Evolutionary conservation across 2,329 filamentous ascomycete genomes (phyloP), one percentile per base, ranked within the genome.

Genomic region (Dactylonectria macrodidyma): DNA sequence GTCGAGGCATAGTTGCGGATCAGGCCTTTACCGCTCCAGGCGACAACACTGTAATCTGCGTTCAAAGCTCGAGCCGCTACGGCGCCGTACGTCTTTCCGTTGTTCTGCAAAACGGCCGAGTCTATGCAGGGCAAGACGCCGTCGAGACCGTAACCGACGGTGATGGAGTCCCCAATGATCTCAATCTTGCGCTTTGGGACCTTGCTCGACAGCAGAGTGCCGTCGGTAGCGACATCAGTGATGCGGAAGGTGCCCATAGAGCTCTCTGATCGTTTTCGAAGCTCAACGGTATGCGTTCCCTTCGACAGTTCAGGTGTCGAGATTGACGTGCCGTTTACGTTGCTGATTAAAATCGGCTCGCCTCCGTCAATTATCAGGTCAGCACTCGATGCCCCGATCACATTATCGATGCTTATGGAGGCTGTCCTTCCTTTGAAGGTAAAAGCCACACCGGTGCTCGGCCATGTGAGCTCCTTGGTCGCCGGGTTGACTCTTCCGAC

Each of bases 141-240:
- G 61, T 83, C 82, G 14, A 84, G 77, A 2, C 83, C 83, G 66
- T 85, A 84, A 3, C 82, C 83, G 4, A 83, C 83, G 2, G 77
- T 81, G 68, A 84, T 84, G 26, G 82, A 84, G 73, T 85, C 83
- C 9, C 83, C 83, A 33, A 85, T 82, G 52, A 84, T 73, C 67
- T 85, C 82, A 47, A 85, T 84, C 64, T 79, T 79, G 26, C 79
- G 81, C 10, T 71, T 72, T 3, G 77, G 75, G 1, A 65, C 66
- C 8, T 66, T 55, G 16, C 73, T 69, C 4, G 69, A 71, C 34
- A 82, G 68, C 10, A 71, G 33, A 1, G 54, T 64, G 1, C 70
- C 70, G 57, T 71, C 70, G 2, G 70, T 65, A 5, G 22, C 24
- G 7, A 71, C 59, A 1, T 36, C 56, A 0, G 56, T 26, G 46